Conservation (phyloP, 345 rosid genomes). For the Gossypium longicalyx region DNA sequence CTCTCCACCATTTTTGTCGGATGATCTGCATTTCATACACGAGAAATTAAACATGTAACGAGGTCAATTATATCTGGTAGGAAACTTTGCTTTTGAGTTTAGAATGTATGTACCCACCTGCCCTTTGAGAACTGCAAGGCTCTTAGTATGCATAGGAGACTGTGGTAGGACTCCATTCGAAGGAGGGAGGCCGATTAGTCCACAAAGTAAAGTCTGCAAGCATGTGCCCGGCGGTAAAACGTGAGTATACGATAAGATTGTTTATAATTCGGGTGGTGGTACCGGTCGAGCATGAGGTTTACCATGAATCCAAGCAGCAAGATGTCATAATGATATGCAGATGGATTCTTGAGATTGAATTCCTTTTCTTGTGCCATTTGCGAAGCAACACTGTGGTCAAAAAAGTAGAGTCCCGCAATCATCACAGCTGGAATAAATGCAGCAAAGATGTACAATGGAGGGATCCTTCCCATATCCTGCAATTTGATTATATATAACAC, state of each 20-base stretch:
- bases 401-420: conserved; percentile 77
- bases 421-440: conserved; percentile 72
- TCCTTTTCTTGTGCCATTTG: conserved; percentile 82
- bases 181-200: conserved; percentile 76
- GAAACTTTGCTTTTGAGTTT: neutral
- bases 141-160: conserved; percentile 91
- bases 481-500: neutral
- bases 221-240: neutral
- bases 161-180: conserved; percentile 90
- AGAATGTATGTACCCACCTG: conserved; percentile 36
- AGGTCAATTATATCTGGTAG: neutral
- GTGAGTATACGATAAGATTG: neutral
- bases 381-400: conserved; percentile 77
- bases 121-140: conserved; percentile 69
- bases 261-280: neutral
- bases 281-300: neutral
- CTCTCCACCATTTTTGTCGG: conserved; percentile 64
- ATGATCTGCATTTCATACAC: conserved; percentile 38
- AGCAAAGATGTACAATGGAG: conserved; percentile 53
- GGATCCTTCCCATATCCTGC: conserved; percentile 70
- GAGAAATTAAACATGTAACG: neutral
- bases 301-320: conserved; percentile 71
- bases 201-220: conserved; percentile 72
- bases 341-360: conserved; percentile 76
- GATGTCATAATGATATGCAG: conserved; percentile 73